Base-by-base conservation (phyloP, 139 green algal genomes). In the Chlorella sp. region DNA sequence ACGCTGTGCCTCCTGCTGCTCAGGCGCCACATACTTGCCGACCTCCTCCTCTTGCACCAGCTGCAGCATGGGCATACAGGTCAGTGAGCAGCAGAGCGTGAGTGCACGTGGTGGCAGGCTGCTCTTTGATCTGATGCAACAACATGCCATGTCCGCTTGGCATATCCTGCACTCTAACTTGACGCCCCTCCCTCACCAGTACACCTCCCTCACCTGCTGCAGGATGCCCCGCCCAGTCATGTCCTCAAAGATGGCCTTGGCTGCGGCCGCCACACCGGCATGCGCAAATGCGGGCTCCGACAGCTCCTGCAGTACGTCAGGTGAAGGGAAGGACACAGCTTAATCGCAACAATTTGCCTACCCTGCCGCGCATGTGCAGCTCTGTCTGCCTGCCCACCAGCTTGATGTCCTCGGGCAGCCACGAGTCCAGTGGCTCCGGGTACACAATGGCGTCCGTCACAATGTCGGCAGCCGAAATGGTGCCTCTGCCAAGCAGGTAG, bases 141-240 rank as follows among this genome's bases (percentile, higher is more conserved):
- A n/a, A n/a, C n/a, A 11, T 55, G 44, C 44, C 7, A 11, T 55
- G 44, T 21, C 11, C 51, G 21, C 51, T 21, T 60, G 51, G n/a
- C n/a, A n/a, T n/a, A n/a, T n/a, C n/a, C n/a, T n/a, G n/a, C n/a
- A n/a, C n/a, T n/a, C n/a, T n/a, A n/a, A n/a, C n/a, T n/a, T n/a
- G n/a, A 21, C 51, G 51, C 51, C 51, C 51, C 51, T 60, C 44
- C 44, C 51, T 60, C 12, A 21, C 51, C n/a, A n/a, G n/a, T 71
- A n/a, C 64, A 71, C 3, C 3, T 9, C 64, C n/a, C 64, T 30
- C 25, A 55, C 70, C 76, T 82, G 60, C 62, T 67, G 65, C 63
- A 93, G 80, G 57, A 92, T 85, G 15, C 83, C 89, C 7, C 83
- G 72, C 39, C 87, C 83, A 34, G 73, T 78, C 86, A 93, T 87